phyloP scores from a whole-genome alignment of 148 eudicot genomes.

The Amaranthus palmeri region DNA sequence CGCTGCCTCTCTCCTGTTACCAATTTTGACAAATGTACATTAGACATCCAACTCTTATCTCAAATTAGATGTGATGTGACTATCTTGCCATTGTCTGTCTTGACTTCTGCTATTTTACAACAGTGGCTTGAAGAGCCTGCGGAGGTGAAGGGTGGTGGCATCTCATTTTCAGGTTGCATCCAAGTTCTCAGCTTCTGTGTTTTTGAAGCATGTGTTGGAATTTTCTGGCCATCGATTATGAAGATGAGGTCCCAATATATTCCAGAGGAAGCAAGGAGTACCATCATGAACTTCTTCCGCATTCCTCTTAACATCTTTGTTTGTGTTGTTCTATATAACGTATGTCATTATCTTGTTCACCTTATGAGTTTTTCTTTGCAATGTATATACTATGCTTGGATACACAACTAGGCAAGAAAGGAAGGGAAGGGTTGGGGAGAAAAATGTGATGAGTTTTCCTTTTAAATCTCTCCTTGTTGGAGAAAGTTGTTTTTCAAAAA shows the following conservation, averaged over 20 bases:
- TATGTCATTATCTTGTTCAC: constrained; percentile 34
- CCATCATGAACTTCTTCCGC: constrained; percentile 99
- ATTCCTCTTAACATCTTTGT: constrained; percentile 94
- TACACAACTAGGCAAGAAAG: no score
- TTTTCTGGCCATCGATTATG: constrained; percentile 99
- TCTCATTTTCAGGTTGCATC: constrained; percentile 70
- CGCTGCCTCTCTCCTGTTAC: constrained; percentile 78
- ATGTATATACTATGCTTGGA: no score
- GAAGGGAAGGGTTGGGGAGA: no score
- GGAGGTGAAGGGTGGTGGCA: constrained; percentile 58
- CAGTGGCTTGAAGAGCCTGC: constrained; percentile 75
- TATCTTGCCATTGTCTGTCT: constrained; percentile 20
- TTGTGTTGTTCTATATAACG: constrained; percentile 88
- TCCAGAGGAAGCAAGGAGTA: constrained; percentile 99
- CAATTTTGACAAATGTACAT: constrained; percentile 72
- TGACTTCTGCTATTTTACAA: constrained; percentile 10
- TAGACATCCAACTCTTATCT: constrained; percentile 5
- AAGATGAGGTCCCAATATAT: constrained; percentile 99
- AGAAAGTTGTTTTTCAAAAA: no score
- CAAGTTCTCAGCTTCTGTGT: constrained; percentile 92
- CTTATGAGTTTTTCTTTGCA: background rate
- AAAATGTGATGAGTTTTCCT: no score
- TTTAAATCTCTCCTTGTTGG: no score
- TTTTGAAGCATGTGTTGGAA: constrained; percentile 92
- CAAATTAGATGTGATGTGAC: constrained; percentile 12